Percentiles rank a stretch among this genome's conserved stretches.
Evolutionary conservation across 1,139 yeast species (phyloP).

Genomic region (Saccharomyces hybrid): DNA sequence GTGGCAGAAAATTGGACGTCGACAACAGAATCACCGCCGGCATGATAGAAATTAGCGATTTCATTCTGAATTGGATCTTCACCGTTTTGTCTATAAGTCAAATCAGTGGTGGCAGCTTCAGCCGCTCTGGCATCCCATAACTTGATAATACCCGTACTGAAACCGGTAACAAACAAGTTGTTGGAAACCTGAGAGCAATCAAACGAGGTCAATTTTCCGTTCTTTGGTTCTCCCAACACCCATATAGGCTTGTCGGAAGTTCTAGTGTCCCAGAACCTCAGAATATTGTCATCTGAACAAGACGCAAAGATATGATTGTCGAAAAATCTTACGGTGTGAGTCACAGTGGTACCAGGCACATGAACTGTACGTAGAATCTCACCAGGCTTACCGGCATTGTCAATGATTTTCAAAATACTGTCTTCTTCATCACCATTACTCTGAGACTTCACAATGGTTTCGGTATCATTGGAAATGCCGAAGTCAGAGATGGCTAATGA

Average conservation of each 20-base stretch:
- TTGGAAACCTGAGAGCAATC: conserved; percentile 23
- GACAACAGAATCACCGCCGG: conserved; percentile 27
- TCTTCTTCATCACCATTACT: conserved; percentile 22
- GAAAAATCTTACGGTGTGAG: conserved; percentile 26
- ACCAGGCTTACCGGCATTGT: conserved; percentile 27
- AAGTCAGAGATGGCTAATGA: conserved; percentile 20
- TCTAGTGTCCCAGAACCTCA: conserved; percentile 29
- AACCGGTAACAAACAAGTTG: conserved; percentile 27
- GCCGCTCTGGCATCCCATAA: conserved; percentile 30
- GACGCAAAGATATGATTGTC: conserved; percentile 27
- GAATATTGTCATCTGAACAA: conserved; percentile 26
- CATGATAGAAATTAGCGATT: conserved; percentile 22
- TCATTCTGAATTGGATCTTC: conserved; percentile 25
- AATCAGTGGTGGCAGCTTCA: conserved; percentile 19
- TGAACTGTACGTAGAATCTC: conserved; percentile 20
- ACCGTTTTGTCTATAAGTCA: conserved; percentile 21
- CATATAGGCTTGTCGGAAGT: conserved; percentile 22
- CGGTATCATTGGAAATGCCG: conserved; percentile 21
- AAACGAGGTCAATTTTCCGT: conserved; percentile 24
- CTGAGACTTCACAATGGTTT: conserved; percentile 26
- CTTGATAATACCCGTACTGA: conserved; percentile 27
- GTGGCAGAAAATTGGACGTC: conserved; percentile 27
- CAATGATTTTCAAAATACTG: conserved; percentile 24
- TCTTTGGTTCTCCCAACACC: conserved; percentile 18
- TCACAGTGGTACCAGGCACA: conserved; percentile 24